These are phyloP conservation scores for Picochlorum sp. DNA, from an alignment of 139 green algal genomes.

Conservation along the genomic window DNA sequence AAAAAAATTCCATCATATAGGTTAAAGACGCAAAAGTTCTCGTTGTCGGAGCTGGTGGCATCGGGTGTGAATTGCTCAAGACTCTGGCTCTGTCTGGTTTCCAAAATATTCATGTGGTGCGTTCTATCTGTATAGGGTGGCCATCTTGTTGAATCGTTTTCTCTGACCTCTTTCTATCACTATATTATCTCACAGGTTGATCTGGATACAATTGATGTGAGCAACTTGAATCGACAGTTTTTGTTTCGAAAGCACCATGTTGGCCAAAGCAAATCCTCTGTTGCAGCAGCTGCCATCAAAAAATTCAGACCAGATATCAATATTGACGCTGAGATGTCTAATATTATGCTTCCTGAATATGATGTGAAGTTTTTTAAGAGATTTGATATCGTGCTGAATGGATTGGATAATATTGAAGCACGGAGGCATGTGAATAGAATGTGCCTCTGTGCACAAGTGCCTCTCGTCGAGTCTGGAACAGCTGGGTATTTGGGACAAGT, in stretches of 20 bases:
- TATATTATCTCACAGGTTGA: conserved; percentile 66
- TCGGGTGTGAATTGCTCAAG: conserved; percentile 98
- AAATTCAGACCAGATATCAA: conserved; percentile 41
- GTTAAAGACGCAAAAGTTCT: conserved; percentile 64
- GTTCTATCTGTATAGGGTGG: background rate
- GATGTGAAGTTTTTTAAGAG: conserved; percentile 76
- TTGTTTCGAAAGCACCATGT: conserved; percentile 94
- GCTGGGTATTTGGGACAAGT: conserved; percentile 88
- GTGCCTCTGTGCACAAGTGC: conserved; percentile 74
- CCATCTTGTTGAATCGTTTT: background rate
- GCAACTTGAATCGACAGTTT: conserved; percentile 98
- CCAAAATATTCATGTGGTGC: conserved; percentile 77
- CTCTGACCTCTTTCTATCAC: too few species aligned
- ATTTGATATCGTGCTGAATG: conserved; percentile 95
- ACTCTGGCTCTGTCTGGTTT: conserved; percentile 91
- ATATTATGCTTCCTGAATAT: conserved; percentile 68
- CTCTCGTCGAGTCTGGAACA: conserved; percentile 92
- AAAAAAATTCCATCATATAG: background rate
- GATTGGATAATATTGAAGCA: conserved; percentile 95
- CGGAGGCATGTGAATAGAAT: conserved; percentile 86
- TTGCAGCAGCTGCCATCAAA: conserved; percentile 71
- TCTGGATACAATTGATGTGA: conserved; percentile 97
- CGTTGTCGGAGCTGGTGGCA: conserved; percentile 90
- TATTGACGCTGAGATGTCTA: conserved; percentile 73
- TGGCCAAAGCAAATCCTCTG: conserved; percentile 81